Percentiles rank a stretch among this genome's conserved stretches.
Conservation (phyloP, 129 eudicot genomes). For the Calendula officinalis region DNA sequence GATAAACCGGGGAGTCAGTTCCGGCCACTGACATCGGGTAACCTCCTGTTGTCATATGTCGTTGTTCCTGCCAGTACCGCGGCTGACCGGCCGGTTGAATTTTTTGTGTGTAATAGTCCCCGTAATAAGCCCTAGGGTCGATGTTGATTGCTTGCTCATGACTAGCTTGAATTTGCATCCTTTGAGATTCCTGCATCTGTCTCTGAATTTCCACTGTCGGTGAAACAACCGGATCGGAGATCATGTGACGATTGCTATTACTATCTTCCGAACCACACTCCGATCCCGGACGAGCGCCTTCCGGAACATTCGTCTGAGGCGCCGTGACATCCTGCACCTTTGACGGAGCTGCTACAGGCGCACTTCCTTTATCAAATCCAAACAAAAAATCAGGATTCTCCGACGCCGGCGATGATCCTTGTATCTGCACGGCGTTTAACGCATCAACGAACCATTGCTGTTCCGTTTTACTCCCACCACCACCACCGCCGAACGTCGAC, state of each 20-base stretch:
- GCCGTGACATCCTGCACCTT: constrained; percentile 25
- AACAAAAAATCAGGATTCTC: constrained; percentile 47
- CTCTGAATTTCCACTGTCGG: constrained; percentile 36
- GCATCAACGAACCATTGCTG: constrained; percentile 66
- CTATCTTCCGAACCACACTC: constrained; percentile 48
- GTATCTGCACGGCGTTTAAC: constrained; percentile 46
- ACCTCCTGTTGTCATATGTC: constrained; percentile 33
- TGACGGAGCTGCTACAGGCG: constrained; percentile 4
- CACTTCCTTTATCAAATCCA: constrained; percentile 41
- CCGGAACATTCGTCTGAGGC: constrained; percentile 21
- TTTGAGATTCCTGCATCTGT: constrained; percentile 40
- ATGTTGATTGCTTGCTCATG: constrained; percentile 33
- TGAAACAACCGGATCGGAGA: constrained; percentile 28
- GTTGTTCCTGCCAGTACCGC: constrained; percentile 38
- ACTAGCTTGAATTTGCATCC: constrained; percentile 31
- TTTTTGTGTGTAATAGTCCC: constrained; percentile 38
- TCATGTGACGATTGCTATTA: constrained; percentile 19
- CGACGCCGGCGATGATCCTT: constrained; percentile 27
- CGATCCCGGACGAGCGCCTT: constrained; percentile 22
- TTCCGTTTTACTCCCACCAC: constrained; percentile 37
- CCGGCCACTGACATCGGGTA: constrained; percentile 35
- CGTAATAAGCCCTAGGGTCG: constrained; percentile 39
- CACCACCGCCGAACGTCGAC: constrained; percentile 20
- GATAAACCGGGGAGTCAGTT: constrained; percentile 32
- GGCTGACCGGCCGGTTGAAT: constrained; percentile 24